These are phyloP conservation scores for Talaromyces thailandensis DNA, from an alignment of 495 filamentous ascomycete species.

Conservation along the genomic window DNA sequence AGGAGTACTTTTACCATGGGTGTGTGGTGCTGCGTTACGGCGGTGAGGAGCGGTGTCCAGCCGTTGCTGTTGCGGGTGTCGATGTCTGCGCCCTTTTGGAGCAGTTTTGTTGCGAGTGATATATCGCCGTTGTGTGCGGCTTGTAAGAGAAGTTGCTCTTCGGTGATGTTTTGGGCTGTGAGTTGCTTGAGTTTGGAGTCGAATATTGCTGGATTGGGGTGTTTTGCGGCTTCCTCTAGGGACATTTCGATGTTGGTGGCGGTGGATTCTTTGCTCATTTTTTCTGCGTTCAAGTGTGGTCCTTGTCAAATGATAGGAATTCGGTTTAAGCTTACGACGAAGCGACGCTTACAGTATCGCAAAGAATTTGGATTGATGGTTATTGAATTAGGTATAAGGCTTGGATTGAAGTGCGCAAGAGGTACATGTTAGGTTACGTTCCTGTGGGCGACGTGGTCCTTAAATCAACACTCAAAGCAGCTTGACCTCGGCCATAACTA, in stretches of 20 bases:
- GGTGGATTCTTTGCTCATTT: neutral
- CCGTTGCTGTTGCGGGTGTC: neutral
- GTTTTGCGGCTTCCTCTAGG: neutral
- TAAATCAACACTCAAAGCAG: neutral
- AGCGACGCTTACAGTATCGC: neutral
- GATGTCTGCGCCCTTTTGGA: neutral
- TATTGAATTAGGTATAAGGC: neutral
- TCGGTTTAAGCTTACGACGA: neutral
- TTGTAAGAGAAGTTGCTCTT: neutral
- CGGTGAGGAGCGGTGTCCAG: neutral
- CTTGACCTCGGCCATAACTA: neutral
- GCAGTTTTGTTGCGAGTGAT: neutral
- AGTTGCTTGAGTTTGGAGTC: neutral
- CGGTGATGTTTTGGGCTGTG: neutral
- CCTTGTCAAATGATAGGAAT: neutral
- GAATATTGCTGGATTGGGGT: neutral
- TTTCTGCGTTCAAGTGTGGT: neutral
- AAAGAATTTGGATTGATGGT: neutral
- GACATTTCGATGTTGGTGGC: neutral
- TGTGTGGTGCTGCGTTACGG: neutral
- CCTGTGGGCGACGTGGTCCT: neutral
- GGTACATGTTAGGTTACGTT: neutral
- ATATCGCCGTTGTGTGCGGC: neutral
- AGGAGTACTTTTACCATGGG: neutral
- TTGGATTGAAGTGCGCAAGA: neutral